phyloP scores from a whole-genome alignment of 306 rosid species.

The Castanopsis chinensis region DNA sequence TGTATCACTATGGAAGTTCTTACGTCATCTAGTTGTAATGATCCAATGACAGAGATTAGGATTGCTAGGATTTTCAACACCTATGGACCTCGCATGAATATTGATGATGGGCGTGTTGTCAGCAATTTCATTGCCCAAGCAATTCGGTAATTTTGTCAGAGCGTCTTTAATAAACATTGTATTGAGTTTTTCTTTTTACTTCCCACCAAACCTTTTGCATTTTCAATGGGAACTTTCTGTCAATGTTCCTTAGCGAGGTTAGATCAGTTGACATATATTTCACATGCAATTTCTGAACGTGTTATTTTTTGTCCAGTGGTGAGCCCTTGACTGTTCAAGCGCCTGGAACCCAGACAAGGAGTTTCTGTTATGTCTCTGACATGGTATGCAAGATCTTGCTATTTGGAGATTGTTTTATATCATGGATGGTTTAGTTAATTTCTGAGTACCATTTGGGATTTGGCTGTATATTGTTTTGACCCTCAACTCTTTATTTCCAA shows the following conservation, averaged over 20 bases:
- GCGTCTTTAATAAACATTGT: not conserved
- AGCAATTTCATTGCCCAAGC: constrained; percentile 99
- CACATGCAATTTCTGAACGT: not conserved
- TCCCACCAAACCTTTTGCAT: not conserved
- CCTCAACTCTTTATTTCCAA: not conserved
- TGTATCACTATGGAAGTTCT: not conserved
- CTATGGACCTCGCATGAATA: constrained; percentile 98
- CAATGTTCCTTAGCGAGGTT: not conserved
- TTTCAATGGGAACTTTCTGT: not conserved
- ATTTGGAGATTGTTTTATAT: not conserved
- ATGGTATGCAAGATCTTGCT: constrained; percentile 42
- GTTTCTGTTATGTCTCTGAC: constrained; percentile 83
- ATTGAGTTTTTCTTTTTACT: not conserved
- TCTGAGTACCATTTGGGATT: not conserved
- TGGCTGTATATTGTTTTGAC: constrained; percentile 7
- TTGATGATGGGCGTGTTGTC: constrained; percentile 97
- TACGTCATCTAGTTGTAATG: not conserved
- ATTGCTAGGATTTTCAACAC: constrained; percentile 96
- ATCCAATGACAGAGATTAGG: constrained; percentile 57
- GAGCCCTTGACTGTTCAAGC: constrained; percentile 78
- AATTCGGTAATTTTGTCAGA: constrained; percentile 54
- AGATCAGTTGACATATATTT: not conserved
- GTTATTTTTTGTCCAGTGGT: constrained; percentile 38
- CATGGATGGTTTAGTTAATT: not conserved
- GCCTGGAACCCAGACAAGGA: constrained; percentile 88